Evolutionary conservation across 495 filamentous ascomycete genomes (phyloP), one percentile per base, ranked within the genome.

Genomic region (Aspergillus sclerotiicarbonarius): DNA sequence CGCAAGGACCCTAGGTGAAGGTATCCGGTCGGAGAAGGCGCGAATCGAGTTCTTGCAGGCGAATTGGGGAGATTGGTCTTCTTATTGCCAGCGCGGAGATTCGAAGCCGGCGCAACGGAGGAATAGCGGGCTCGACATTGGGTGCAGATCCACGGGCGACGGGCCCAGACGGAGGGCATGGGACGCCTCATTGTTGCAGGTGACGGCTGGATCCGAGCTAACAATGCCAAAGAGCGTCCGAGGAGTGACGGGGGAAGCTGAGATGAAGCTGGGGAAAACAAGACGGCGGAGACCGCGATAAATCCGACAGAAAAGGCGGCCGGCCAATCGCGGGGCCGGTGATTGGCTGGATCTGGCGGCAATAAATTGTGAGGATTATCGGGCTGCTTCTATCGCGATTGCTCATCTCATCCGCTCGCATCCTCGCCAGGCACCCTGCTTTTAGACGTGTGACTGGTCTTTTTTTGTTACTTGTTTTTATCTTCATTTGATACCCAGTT

Each of bases 1-100:
- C 94, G 80, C 51, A 98, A 71, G 9, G 90, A 94, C 32, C 94
- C 94, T 33, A 98, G 81, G 73, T 98, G 94, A 16, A 98, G 79
- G 70, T 91, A 90, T 16, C 94, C 94, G 8, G 94, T 98, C 3
- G 94, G 94, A 3, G 93, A 97, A 15, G 94, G 94, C 1, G 94
- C 94, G 74, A 98, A 98, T 46, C 94, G 87, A 21, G 94, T 97
- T 56, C 94, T 82, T 29, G 89, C 91, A 45, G 94, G 91, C 0
- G 62, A 67, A 8, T 79, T 70, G 48, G 89, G 88, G 51, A 76
- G 61, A 51, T 73, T 72, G 51, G 58, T 73, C 59, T 71, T 74
- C 48, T 62, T 63, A 47, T 73, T 66, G 48, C 46, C 62, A 49
- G 65, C 48, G 58, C 64, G 59, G 62, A 56, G 45, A 44, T 51